Evolutionary conservation across 129 eudicot species (phyloP).

Genomic region (Helichrysum umbraculigerum): DNA sequence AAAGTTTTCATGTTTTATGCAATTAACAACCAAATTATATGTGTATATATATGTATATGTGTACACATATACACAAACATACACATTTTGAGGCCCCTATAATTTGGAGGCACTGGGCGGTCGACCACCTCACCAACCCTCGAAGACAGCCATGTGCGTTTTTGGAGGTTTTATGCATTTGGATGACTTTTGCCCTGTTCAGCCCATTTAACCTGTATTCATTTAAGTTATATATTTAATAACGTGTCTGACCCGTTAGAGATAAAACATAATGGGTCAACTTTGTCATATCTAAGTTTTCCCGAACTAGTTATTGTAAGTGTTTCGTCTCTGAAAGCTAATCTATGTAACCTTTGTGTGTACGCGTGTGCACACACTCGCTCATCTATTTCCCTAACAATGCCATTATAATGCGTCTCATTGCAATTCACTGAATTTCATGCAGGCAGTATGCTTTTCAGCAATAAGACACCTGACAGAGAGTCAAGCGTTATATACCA

Average conservation of each 20-base stretch:
- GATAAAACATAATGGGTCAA: not conserved
- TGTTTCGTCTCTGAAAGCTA: too few species aligned
- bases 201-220: not conserved
- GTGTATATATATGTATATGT: too few species aligned
- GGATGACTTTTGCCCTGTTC: not conserved
- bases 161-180: not conserved
- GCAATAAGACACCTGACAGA: constrained; percentile 37
- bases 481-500: constrained; percentile 39
- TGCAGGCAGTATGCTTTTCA: constrained; percentile 52
- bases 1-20: too few species aligned
- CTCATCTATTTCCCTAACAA: not conserved
- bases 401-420: not conserved
- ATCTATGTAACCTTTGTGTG: too few species aligned
- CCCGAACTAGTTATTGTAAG: not conserved
- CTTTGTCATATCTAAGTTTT: not conserved
- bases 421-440: constrained; percentile 14
- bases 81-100: too few species aligned
- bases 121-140: too few species aligned
- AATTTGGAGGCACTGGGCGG: too few species aligned
- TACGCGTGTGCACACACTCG: too few species aligned
- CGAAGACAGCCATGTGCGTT: too few species aligned
- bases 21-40: too few species aligned
- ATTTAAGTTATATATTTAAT: not conserved
- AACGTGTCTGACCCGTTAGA: not conserved
- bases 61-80: too few species aligned